Conservation (phyloP, 257 asterid genomes). For the Orobanche coerulescens region DNA sequence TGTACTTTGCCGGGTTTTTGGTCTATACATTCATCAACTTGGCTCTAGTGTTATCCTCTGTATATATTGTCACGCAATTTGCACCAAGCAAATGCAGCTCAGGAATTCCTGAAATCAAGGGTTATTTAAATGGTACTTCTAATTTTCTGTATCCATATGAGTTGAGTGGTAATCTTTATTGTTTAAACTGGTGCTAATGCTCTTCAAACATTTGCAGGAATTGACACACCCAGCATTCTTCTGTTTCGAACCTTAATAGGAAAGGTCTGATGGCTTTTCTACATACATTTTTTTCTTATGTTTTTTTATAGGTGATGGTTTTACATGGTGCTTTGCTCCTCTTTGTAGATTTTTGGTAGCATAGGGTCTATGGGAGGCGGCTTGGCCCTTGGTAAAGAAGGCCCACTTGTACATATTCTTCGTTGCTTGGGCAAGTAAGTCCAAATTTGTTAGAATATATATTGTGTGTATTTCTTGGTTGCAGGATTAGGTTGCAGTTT, state of each 20-base stretch:
- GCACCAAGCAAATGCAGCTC: conserved; percentile 99
- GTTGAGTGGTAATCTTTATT: conserved; percentile 11
- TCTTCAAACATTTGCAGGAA: conserved; percentile 46
- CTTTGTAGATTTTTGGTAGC: conserved; percentile 84
- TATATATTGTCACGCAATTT: conserved; percentile 67
- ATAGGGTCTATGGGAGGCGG: conserved; percentile 99
- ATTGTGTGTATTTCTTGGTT: conserved; percentile 9
- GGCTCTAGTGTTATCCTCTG: conserved; percentile 90
- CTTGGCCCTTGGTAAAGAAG: conserved; percentile 98
- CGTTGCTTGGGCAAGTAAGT: conserved; percentile 97
- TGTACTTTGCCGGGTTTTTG: conserved; percentile 82
- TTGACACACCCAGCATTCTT: conserved; percentile 91
- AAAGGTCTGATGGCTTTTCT: conserved; percentile 60
- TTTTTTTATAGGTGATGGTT: conserved; percentile 3
- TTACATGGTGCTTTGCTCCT: conserved; percentile 5
- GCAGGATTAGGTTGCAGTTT: conserved; percentile 16
- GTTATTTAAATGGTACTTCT: conserved; percentile 74
- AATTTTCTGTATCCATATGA: background rate
- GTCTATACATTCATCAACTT: conserved; percentile 75
- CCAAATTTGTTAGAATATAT: background rate
- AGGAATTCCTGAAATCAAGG: conserved; percentile 99
- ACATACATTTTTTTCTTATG: conserved; percentile 1
- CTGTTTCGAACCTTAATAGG: conserved; percentile 92
- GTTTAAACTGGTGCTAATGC: conserved; percentile 21
- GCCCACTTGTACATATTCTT: conserved; percentile 96